Percentiles rank a stretch among this genome's conserved stretches.
phyloP scores from a whole-genome alignment of 1,284 basidiomycete genomes.

The Rhodotorula sp. region DNA sequence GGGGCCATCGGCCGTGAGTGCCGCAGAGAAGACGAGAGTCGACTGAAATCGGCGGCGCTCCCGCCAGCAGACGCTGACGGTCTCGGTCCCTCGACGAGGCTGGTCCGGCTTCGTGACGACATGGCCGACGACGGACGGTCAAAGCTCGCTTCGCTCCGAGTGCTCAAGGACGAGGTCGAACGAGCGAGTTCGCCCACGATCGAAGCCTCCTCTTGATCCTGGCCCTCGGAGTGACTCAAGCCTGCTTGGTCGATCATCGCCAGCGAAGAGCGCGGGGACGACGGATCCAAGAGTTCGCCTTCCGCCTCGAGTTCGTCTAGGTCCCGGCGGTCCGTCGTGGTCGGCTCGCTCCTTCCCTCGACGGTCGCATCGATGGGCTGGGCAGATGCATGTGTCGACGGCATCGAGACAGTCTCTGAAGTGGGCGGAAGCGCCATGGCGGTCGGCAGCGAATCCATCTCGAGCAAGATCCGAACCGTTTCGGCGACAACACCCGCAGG shows the following conservation, averaged over 20 bases:
- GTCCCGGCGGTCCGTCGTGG: neutral
- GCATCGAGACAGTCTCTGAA: neutral
- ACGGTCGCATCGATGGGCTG: too few species aligned
- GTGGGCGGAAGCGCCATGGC: neutral
- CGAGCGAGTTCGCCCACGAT: neutral
- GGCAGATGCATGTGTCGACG: too few species aligned
- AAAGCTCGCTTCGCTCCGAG: neutral
- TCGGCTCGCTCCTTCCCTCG: neutral
- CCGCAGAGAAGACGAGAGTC: constrained; percentile 21
- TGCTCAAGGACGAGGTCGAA: constrained; percentile 4
- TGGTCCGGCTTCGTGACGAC: constrained; percentile 25
- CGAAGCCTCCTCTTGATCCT: neutral
- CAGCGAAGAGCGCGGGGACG: constrained; percentile 27
- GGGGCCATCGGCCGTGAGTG: constrained; percentile 34
- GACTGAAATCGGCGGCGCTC: constrained; percentile 22
- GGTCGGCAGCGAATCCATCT: neutral
- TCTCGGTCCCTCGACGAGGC: constrained; percentile 11
- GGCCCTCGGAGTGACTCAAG: neutral
- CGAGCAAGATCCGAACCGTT: neutral
- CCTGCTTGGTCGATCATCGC: neutral
- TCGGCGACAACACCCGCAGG: constrained; percentile 9
- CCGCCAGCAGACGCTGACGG: constrained; percentile 26
- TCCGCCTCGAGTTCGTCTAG: constrained; percentile 20
- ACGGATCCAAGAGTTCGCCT: constrained; percentile 37
- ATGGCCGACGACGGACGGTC: neutral